Evolutionary conservation across 176 grass and related monocot species (phyloP), one percentile per base, ranked within the genome.

Genomic region (Melocanna baccifera): DNA sequence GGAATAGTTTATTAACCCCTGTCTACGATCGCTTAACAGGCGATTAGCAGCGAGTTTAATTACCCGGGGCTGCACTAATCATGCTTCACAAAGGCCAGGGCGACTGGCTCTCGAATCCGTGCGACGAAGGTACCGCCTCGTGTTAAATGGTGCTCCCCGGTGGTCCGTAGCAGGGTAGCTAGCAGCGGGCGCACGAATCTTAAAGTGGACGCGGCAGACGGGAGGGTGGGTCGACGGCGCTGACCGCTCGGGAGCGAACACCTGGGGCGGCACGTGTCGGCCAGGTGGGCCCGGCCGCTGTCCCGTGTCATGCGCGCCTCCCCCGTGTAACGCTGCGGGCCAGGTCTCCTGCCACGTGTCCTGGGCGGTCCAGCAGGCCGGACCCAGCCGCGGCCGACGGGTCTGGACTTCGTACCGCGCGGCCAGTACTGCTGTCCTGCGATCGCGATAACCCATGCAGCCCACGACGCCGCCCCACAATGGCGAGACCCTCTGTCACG

Each of bases 231-330:
- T 48, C 46, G 46, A 15, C 2, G 40, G 13, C 42, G 10, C 9
- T 29, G 45, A 30, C 32, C 32, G 64, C 46, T 52, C 36, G 36
- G 37, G 36, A 43, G 58, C 80, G 11, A 25, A n/a, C 52, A 61
- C 51, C 80, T 71, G 61, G 73, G 51, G 2, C 30, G 73, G 73
- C 83, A 66, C 50, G 11, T 14, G 34, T 84, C 72, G 62, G 47
- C 82, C n/a, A 40, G 43, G 62, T 57, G 71, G 71, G 71, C 29
- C 32, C 55, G 4, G 37, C 2, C 68, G 1, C 3, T 41, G 9
- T 50, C 41, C 69, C 40, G 40, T 13, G 26, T 19, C 20, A 4
- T 65, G 12, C 26, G 13, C 22, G 6, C 22, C 30, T 28, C 46
- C 46, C 46, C 12, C 12, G 13, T 1, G 46, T 13, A 48, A 5